These are phyloP conservation scores for Erythrophleum fordii DNA, from an alignment of 306 rosid genomes.

Conservation along the genomic window DNA sequence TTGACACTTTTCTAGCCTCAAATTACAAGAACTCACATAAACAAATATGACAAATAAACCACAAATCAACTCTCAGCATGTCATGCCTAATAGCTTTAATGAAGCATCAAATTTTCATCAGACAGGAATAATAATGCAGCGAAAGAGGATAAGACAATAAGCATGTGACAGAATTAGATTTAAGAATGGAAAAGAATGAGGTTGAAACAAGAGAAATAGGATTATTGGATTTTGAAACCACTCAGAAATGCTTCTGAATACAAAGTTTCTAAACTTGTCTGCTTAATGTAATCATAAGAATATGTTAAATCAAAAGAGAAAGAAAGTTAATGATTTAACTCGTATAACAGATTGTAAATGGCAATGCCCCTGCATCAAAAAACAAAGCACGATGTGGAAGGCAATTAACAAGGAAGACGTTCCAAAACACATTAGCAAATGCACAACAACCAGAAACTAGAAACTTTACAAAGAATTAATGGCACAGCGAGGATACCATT, in stretches of 20 bases:
- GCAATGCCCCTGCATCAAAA: not conserved
- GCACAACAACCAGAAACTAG: not conserved
- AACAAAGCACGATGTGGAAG: not conserved
- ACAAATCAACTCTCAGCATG: not conserved
- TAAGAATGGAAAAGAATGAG: not conserved
- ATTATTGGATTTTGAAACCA: not conserved
- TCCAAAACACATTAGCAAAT: not conserved
- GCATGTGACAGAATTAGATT: not conserved
- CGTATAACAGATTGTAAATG: not conserved
- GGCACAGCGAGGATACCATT: not conserved
- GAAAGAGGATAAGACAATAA: not conserved
- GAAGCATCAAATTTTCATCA: conserved; percentile 5
- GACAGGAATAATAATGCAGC: not conserved
- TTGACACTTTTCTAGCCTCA: not conserved
- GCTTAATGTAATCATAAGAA: not conserved
- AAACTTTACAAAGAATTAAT: not conserved
- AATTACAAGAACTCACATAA: not conserved
- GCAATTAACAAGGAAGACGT: not conserved
- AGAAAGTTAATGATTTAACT: not conserved
- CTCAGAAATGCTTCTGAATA: not conserved
- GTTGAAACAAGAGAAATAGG: not conserved
- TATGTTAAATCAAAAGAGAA: not conserved
- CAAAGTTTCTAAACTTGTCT: not conserved
- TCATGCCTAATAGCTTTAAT: not conserved
- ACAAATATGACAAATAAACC: not conserved